Base-by-base conservation (phyloP, 1,284 basidiomycete species). In the Pascua guehoae region DNA sequence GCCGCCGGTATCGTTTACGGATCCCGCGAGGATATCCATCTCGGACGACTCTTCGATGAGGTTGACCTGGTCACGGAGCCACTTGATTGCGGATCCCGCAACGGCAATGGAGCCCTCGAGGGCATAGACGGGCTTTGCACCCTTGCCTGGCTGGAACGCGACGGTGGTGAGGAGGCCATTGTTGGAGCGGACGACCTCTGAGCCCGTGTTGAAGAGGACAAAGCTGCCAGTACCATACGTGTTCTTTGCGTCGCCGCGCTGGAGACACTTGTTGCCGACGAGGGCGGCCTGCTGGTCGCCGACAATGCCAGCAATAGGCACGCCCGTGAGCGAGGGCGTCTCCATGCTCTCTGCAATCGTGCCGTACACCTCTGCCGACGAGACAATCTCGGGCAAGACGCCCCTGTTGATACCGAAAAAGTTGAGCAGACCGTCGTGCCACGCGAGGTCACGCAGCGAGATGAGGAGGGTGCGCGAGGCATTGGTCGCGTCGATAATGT, bases 221-320 rank as follows among this genome's bases (percentile, higher is more conserved):
- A 98, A 98, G 32, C 91, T 91, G 44, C 95, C 95, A 0, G 95
- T 98, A 17, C 94, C 93, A 67, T 93, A 96, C 2, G 92, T 96
- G 76, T 91, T 93, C 79, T 96, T 96, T 3, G 91, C 91, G 72
- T 94, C 88, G 24, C 92, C 92, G 61, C 83, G 80, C 49, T 74
- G 80, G 54, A 97, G 75, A 69, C 93, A 97, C 76, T 97, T 97
- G 81, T 98, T 98, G 0, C 96, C 95, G 50, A 98, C 86, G 18
- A 98, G 81, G 11, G 95, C 95, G 15, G 89, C 94, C 77, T 98
- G 95, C 79, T 98, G 95, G 75, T 98, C 95, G 37, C 95, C 95
- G 12, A 95, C 86, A 50, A 98, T 85, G 39, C 94, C 95, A 24
- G 88, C 91, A 54, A 98, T 90, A 39, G 87, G 86, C 16, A 93